Evolutionary conservation across 129 eudicot species (phyloP).

Genomic region (Logfia minima): DNA sequence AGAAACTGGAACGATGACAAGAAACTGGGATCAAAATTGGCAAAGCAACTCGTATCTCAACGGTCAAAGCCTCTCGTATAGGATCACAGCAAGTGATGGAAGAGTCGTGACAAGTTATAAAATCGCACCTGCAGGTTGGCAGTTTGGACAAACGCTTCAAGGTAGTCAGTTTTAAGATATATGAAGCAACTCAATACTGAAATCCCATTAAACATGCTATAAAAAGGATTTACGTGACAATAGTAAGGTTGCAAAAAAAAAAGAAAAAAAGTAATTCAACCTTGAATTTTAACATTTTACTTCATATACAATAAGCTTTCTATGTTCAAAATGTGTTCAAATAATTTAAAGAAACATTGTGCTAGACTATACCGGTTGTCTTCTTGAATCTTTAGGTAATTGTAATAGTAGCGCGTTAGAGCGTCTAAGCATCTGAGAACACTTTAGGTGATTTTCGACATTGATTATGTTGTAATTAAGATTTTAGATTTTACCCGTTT

Average conservation of each 20-base stretch:
- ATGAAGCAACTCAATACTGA: neutral
- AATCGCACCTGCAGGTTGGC: constrained; percentile 61
- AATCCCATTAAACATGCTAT: constrained; percentile 22
- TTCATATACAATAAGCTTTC: neutral
- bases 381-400: neutral
- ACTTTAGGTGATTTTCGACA: neutral
- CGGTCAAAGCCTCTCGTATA: constrained; percentile 64
- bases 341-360: neutral
- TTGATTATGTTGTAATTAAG: neutral
- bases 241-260: constrained; percentile 2
- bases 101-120: constrained; percentile 55
- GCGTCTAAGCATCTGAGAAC: neutral
- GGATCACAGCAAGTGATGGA: constrained; percentile 55
- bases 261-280: neutral
- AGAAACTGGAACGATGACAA: constrained; percentile 66
- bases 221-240: neutral
- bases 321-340: neutral
- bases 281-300: neutral
- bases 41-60: constrained; percentile 60
- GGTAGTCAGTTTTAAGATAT: constrained; percentile 47
- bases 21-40: constrained; percentile 87
- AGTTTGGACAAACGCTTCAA: constrained; percentile 69
- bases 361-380: neutral
- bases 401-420: too few species aligned
- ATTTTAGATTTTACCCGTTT: too few species aligned